Conservation (phyloP, 2,329 filamentous ascomycete species). For the Calonectria honghensis region DNA sequence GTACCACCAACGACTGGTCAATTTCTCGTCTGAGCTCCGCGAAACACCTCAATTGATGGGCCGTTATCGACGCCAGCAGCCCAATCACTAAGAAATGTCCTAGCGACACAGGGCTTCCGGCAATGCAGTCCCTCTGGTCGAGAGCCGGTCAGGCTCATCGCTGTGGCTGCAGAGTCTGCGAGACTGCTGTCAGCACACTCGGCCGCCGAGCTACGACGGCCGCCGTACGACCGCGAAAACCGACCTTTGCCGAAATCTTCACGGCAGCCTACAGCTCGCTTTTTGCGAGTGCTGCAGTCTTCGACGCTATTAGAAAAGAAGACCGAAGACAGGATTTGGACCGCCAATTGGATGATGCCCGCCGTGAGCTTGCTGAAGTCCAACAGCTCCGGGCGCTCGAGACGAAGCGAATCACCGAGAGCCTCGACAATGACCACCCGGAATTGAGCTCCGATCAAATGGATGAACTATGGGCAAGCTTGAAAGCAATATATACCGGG, state of each 20-base stretch:
- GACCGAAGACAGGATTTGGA: slow-evolving; percentile 77
- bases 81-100: slow-evolving; percentile 52
- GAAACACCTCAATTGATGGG: slow-evolving; percentile 53
- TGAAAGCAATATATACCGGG: slow-evolving; percentile 57
- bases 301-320: slow-evolving; percentile 77
- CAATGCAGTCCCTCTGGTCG: slow-evolving; percentile 82
- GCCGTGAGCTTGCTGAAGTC: slow-evolving; percentile 65
- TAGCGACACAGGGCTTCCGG: slow-evolving; percentile 48
- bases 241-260: slow-evolving; percentile 72
- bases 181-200: slow-evolving; percentile 68
- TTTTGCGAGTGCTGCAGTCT: slow-evolving; percentile 78
- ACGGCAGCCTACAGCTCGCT: slow-evolving; percentile 82
- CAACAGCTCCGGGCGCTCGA: slow-evolving; percentile 58
- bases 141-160: slow-evolving; percentile 78
- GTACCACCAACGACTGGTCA: slow-evolving; percentile 53
- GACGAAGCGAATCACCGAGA: slow-evolving; percentile 41
- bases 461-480: slow-evolving; percentile 56
- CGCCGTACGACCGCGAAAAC: slow-evolving; percentile 67
- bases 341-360: slow-evolving; percentile 73
- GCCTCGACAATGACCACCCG: slow-evolving; percentile 33
- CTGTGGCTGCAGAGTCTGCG: slow-evolving; percentile 79
- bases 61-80: slow-evolving; percentile 36
- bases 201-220: slow-evolving; percentile 71
- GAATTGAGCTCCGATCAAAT: slow-evolving; percentile 56
- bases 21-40: slow-evolving; percentile 47